Conservation (phyloP, 2,329 filamentous ascomycete genomes). For the Claviceps citrina region DNA sequence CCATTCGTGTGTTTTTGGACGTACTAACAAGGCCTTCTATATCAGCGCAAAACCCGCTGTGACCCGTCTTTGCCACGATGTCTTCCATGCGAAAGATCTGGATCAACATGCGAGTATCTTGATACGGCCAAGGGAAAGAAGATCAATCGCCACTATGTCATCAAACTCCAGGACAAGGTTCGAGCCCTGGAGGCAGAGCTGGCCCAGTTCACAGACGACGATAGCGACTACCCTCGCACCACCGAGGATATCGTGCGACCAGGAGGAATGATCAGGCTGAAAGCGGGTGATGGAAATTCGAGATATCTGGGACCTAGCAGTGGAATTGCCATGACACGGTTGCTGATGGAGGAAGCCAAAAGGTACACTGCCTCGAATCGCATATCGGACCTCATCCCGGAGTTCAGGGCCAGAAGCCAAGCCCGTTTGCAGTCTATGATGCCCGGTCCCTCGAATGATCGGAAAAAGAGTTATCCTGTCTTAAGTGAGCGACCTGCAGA, state of each 20-base stretch:
- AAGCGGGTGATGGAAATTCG: slow-evolving; percentile 69
- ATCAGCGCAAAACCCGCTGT: slow-evolving; percentile 84
- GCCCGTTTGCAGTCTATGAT: slow-evolving; percentile 44
- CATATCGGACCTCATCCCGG: slow-evolving; percentile 82
- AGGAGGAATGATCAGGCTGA: slow-evolving; percentile 70
- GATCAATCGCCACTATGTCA: slow-evolving; percentile 82
- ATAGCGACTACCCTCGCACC: slow-evolving; percentile 51
- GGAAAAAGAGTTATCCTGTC: slow-evolving; percentile 79
- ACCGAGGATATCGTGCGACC: slow-evolving; percentile 76
- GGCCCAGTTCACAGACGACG: slow-evolving; percentile 61
- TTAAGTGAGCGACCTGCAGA: slow-evolving; percentile 72
- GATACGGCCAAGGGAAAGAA: slow-evolving; percentile 75
- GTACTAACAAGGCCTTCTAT: slow-evolving; percentile 6
- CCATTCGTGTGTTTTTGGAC: neutral
- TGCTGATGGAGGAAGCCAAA: slow-evolving; percentile 94
- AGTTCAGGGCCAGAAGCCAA: slow-evolving; percentile 43
- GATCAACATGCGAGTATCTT: slow-evolving; percentile 86
- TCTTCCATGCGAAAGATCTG: slow-evolving; percentile 80
- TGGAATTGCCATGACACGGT: slow-evolving; percentile 83
- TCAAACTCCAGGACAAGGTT: slow-evolving; percentile 78
- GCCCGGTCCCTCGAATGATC: slow-evolving; percentile 33
- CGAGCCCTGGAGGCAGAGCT: slow-evolving; percentile 70
- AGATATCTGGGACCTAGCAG: slow-evolving; percentile 88
- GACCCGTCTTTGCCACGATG: slow-evolving; percentile 86
- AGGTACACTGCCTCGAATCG: slow-evolving; percentile 80